These are phyloP conservation scores for Tephrocybe sp. DNA, from an alignment of 768 basidiomycete genomes.

Conservation along the genomic window DNA sequence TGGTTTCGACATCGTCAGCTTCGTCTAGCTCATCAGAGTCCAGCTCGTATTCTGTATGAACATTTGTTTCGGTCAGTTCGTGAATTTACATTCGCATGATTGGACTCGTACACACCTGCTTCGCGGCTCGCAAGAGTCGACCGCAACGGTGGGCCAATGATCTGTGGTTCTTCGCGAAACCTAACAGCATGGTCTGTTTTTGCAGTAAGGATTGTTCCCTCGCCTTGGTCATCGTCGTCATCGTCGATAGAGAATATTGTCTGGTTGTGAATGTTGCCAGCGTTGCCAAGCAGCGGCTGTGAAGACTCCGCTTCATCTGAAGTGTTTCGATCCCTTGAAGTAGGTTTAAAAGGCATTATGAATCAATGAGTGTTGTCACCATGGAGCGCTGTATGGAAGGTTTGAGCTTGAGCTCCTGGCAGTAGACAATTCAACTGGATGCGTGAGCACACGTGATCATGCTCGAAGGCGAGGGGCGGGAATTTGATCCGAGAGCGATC, in stretches of 20 bases:
- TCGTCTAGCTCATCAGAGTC: conserved; percentile 81
- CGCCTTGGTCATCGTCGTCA: conserved; percentile 52
- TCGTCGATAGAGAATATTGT: conserved; percentile 60
- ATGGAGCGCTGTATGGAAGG: conserved; percentile 11
- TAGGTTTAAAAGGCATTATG: conserved; percentile 27
- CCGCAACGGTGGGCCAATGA: conserved; percentile 66
- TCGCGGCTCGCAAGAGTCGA: conserved; percentile 80
- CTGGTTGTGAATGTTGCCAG: conserved; percentile 36
- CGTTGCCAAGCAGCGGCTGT: conserved; percentile 59
- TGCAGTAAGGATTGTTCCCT: conserved; percentile 31
- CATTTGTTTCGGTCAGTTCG: conserved; percentile 12
- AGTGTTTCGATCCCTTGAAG: conserved; percentile 27
- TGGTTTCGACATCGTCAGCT: conserved; percentile 28
- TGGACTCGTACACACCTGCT: conserved; percentile 61
- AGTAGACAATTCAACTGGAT: too few relatives aligned
- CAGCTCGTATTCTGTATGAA: conserved; percentile 70
- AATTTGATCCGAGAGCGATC: too few relatives aligned
- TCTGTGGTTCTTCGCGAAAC: conserved; percentile 68
- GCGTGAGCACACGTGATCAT: background rate
- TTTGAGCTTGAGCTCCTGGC: too few relatives aligned
- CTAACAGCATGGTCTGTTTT: conserved; percentile 51
- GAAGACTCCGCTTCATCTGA: conserved; percentile 39
- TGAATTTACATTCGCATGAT: background rate
- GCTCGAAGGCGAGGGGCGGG: too few relatives aligned
- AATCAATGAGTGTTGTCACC: conserved; percentile 8